A percentile compares a stretch with the other conserved stretches of the same genome.
These are phyloP conservation scores for Phytophthora sojae DNA, from an alignment of 352 stramenopile species.

Conservation along the genomic window DNA sequence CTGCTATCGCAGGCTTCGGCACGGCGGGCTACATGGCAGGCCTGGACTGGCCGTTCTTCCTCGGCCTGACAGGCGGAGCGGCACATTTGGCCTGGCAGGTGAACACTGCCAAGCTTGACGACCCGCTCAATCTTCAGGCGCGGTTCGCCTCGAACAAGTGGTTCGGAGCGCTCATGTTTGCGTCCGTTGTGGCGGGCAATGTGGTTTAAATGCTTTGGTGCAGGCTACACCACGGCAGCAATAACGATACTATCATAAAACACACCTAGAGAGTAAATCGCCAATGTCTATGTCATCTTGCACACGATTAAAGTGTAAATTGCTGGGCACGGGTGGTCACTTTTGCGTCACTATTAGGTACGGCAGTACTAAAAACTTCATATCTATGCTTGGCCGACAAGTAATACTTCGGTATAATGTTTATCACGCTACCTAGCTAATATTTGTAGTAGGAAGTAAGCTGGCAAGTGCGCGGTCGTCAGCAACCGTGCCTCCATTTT, in stretches of 20 bases:
- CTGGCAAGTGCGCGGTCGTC: too few relatives aligned
- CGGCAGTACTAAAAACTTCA: too few relatives aligned
- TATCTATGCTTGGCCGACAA: too few relatives aligned
- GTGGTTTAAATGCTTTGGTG: conserved; percentile 26
- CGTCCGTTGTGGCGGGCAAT: conserved; percentile 83
- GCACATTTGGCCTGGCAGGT: conserved; percentile 97
- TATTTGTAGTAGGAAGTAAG: too few relatives aligned
- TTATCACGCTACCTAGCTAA: too few relatives aligned
- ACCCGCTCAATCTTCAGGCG: conserved; percentile 93
- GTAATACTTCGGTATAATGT: too few relatives aligned
- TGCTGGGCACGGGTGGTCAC: too few relatives aligned
- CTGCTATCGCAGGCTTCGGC: conserved; percentile 68
- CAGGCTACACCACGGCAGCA: neutral
- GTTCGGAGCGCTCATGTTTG: conserved; percentile 87
- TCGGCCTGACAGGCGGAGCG: conserved; percentile 85
- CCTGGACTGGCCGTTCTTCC: conserved; percentile 91
- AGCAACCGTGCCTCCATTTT: too few relatives aligned
- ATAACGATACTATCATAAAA: neutral
- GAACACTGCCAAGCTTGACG: conserved; percentile 94
- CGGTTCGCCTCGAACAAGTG: conserved; percentile 96
- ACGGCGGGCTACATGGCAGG: conserved; percentile 80
- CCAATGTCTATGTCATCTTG: neutral
- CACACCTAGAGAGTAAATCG: neutral
- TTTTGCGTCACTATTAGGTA: too few relatives aligned
- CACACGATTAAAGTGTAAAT: too few relatives aligned